Evolutionary conservation across 352 stramenopile genomes (phyloP), one percentile per base, ranked within the genome.

Genomic region (Synura sp.): DNA sequence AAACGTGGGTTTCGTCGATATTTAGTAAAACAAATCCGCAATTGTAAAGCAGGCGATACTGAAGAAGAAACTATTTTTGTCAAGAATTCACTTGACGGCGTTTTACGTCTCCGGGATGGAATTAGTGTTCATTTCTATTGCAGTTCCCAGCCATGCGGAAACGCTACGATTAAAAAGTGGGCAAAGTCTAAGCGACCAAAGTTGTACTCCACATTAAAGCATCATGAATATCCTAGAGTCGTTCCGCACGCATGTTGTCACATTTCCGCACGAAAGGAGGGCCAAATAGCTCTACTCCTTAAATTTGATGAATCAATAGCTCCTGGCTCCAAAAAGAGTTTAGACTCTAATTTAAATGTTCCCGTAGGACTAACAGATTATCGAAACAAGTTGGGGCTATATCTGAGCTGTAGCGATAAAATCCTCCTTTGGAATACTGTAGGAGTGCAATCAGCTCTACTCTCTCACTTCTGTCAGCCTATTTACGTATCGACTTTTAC

Each of bases 321-420:
- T 25, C 35, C 34, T 17, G 29, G 3, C 53, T 25, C 15, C 69
- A 31, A 42, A 4, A 4, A 34, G 2, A 9, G 25, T 17, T 15
- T 22, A 5, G 19, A 15, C 2, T 0, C 29, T 19, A 44, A 44
- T 7, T 17, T 44, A 44, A 7, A 44, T 17, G 7, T 17, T 17
- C 17, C 36, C 36, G 7, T 44, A 44, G 7, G 36, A 17, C 7
- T 17, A 44, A 44, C 7, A 17, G 17, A 44, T 44, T 17, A 44
- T 29, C 2, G 1, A 77, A 59, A 9, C 14, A 17, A n/a, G 34
- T 25, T 22, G 70, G 79, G 31, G 25, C 14, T 25, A 29, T 25
- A n/a, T 59, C 41, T 83, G 31, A 77, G 38, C 15, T 83, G 80
- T 41, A 81, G 76, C 42, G 80, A 83, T 42, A 83, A 83, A 38